Evolutionary conservation across 768 basidiomycete genomes (phyloP), one percentile per base, ranked within the genome.

Genomic region (Coprinopsis cinerea): DNA sequence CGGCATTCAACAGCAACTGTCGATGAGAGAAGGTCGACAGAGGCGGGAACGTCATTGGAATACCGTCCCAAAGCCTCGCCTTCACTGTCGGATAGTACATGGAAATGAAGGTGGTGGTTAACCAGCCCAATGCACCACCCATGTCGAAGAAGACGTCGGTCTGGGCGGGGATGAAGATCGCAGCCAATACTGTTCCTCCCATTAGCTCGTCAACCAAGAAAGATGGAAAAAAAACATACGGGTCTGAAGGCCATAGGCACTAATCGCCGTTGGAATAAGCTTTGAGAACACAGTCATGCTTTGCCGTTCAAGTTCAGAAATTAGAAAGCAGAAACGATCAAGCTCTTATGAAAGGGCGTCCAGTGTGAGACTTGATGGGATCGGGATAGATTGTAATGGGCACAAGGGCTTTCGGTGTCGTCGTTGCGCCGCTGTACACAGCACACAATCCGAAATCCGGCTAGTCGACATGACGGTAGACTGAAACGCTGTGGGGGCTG

Each of bases 81-180:
- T 72, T 76, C 17, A 86, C 60, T 3, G 70, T 60, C 1, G 83
- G 81, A 53, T 79, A 83, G 57, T 85, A 86, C 15, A 85, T 64
- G 20, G 82, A 85, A 11, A 82, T 53, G 41, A 76, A 66, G 4
- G 79, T 77, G 1, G 82, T 76, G 1, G 82, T 73, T 13, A 87
- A 61, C 68, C 84, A 89, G 2, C 86, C 86, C 2, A 78, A 40
- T 0, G 82, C 72, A 17, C 86, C 87, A 23, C 77, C 71, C 1
- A 88, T 64, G 59, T 89, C 85, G 55, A 79, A 89, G 58, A 70
- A 85, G 54, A 66, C 81, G 42, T 88, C 85, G 44, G 77, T 77
- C 34, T 80, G 71, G 51, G 73, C 75, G 1, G 85, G 87, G 3
- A 88, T 79, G 51, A 83, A 84, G 17, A 84, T 64, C 3, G 73